Evolutionary conservation across 805 yeast genomes (phyloP).

Genomic region (Wickerhamiella occidentalis): DNA sequence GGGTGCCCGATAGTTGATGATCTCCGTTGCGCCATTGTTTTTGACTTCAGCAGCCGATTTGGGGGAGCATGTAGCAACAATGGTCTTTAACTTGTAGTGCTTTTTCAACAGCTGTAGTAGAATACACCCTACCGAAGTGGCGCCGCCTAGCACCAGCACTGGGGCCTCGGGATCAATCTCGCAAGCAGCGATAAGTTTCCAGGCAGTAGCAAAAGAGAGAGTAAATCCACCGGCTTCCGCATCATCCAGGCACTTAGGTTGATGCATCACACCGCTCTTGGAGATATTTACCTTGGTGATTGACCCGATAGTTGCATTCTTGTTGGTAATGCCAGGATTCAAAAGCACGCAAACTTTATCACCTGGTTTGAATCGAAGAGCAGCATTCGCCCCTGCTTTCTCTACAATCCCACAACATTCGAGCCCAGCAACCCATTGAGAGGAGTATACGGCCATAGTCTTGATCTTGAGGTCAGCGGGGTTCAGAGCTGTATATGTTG

Average conservation of each 20-base stretch:
- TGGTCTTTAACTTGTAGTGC: slow-evolving; percentile 33
- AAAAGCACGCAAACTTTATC: slow-evolving; percentile 50
- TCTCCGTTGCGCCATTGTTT: slow-evolving; percentile 44
- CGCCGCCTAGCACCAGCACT: slow-evolving; percentile 60
- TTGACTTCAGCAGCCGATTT: slow-evolving; percentile 35
- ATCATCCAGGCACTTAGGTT: slow-evolving; percentile 37
- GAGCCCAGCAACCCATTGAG: slow-evolving; percentile 34
- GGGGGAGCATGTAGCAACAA: slow-evolving; percentile 47
- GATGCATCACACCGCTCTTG: slow-evolving; percentile 36
- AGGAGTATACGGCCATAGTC: background rate
- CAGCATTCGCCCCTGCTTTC: slow-evolving; percentile 39
- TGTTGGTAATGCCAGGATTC: background rate
- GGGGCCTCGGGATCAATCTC: slow-evolving; percentile 24
- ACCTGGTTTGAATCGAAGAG: slow-evolving; percentile 36
- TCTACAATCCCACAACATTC: slow-evolving; percentile 53
- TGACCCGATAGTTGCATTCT: background rate
- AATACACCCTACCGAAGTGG: slow-evolving; percentile 56
- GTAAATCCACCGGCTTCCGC: slow-evolving; percentile 58
- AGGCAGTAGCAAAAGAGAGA: slow-evolving; percentile 53
- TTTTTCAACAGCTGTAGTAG: slow-evolving; percentile 46
- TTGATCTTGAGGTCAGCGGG: slow-evolving; percentile 46
- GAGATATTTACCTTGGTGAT: background rate
- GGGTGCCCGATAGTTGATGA: slow-evolving; percentile 24
- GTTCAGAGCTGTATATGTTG: slow-evolving; percentile 47
- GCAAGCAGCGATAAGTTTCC: slow-evolving; percentile 29